Evolutionary conservation across 306 rosid genomes (phyloP).

Genomic region (Castanea crenata): DNA sequence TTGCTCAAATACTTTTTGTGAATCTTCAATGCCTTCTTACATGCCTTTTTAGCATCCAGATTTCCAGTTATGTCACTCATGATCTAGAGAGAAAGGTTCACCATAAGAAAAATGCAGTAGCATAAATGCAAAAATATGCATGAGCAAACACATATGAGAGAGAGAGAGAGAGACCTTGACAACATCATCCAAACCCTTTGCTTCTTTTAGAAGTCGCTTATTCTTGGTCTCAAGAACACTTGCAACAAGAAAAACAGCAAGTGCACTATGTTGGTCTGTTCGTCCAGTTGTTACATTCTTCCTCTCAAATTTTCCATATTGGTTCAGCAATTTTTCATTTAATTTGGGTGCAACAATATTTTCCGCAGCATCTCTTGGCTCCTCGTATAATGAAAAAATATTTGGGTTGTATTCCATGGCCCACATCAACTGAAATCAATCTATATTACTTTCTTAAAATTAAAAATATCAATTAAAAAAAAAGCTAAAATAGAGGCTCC

Average conservation of each 20-base stretch:
- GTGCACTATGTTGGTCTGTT: slow-evolving; percentile 44
- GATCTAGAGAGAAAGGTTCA: slow-evolving; percentile 52
- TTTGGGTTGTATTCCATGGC: slow-evolving; percentile 97
- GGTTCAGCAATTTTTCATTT: slow-evolving; percentile 60
- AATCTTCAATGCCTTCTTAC: slow-evolving; percentile 74
- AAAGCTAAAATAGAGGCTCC: slow-evolving; percentile 16
- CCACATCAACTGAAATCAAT: slow-evolving; percentile 97
- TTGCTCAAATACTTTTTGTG: slow-evolving; percentile 85
- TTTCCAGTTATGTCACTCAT: slow-evolving; percentile 66
- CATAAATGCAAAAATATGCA: slow-evolving; percentile 5
- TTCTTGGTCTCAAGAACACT: slow-evolving; percentile 84
- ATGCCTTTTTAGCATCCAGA: slow-evolving; percentile 86
- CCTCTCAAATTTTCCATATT: slow-evolving; percentile 88
- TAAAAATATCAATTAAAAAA: slow-evolving; percentile 27
- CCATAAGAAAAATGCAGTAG: slow-evolving; percentile 20
- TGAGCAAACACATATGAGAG: not conserved
- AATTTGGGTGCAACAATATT: slow-evolving; percentile 26
- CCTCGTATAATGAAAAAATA: slow-evolving; percentile 59
- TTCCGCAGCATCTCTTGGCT: slow-evolving; percentile 26
- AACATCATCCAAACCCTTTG: slow-evolving; percentile 92
- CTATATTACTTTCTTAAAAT: slow-evolving; percentile 61
- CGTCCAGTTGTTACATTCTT: slow-evolving; percentile 57
- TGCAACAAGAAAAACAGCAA: slow-evolving; percentile 83
- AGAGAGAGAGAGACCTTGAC: slow-evolving; percentile 50
- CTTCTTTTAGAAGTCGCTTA: slow-evolving; percentile 71